Conservation (phyloP, 768 basidiomycete species). For the Mycena chlorophos region DNA sequence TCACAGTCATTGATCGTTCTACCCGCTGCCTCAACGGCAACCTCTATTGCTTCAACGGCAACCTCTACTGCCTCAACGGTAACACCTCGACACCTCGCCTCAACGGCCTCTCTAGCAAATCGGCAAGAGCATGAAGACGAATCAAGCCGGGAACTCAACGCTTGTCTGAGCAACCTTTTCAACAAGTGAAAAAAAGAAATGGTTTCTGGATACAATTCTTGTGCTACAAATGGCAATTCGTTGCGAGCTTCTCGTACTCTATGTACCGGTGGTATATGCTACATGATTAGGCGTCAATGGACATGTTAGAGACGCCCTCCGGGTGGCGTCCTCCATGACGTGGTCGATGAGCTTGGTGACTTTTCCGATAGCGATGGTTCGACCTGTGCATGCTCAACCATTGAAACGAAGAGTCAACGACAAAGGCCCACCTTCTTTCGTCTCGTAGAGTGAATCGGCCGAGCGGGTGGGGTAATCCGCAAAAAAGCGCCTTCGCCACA, state of each 20-base stretch:
- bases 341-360: conserved; percentile 72
- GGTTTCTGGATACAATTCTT: conserved; percentile 1
- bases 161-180: not conserved
- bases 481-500: conserved; percentile 86
- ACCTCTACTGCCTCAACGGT: too few relatives aligned
- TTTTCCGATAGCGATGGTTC: conserved; percentile 93
- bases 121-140: too few relatives aligned
- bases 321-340: conserved; percentile 54
- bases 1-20: conserved; percentile 36
- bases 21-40: conserved; percentile 1
- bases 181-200: not conserved
- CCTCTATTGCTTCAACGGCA: not conserved
- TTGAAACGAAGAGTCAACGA: conserved; percentile 3
- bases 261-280: conserved; percentile 6
- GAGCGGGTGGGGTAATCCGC: conserved; percentile 87
- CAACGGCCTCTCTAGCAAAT: too few relatives aligned
- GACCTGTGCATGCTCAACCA: too few relatives aligned
- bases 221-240: not conserved
- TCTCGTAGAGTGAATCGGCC: conserved; percentile 97
- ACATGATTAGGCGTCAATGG: conserved; percentile 20
- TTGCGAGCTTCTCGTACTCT: not conserved
- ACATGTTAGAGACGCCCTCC: conserved; percentile 55
- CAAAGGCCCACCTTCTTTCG: conserved; percentile 47
- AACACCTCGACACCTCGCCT: too few relatives aligned
- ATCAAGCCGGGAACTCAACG: too few relatives aligned